Percentiles rank a stretch among this genome's conserved stretches.
Conservation (phyloP, 129 eudicot species). For the Ambrosia artemisiifolia region DNA sequence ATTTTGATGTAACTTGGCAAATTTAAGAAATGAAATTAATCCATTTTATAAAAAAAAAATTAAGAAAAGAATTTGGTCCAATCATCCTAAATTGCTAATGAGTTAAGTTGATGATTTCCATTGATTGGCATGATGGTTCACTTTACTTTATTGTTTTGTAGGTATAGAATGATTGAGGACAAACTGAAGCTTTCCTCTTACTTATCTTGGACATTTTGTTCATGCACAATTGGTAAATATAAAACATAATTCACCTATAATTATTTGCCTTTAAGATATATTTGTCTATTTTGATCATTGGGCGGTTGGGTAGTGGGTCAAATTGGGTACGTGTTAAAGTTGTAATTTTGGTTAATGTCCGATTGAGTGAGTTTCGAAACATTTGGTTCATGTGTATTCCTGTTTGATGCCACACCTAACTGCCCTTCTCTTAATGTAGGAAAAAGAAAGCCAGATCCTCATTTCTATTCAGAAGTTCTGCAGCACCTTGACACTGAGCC, state of each 20-base stretch:
- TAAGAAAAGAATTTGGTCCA: neutral
- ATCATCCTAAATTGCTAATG: slow-evolving; percentile 9
- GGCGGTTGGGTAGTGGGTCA: neutral
- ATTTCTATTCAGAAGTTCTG: slow-evolving; percentile 57
- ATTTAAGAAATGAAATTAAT: too few relatives aligned
- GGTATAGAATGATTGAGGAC: slow-evolving; percentile 91
- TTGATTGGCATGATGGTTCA: neutral
- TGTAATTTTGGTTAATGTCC: neutral
- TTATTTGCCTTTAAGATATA: neutral
- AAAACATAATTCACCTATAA: neutral
- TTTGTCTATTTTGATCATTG: neutral
- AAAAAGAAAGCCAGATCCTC: slow-evolving; percentile 88
- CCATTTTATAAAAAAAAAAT: too few relatives aligned
- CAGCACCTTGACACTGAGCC: slow-evolving; percentile 59
- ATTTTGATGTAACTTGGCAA: too few relatives aligned
- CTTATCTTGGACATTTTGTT: slow-evolving; percentile 98
- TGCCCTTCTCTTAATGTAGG: slow-evolving; percentile 40
- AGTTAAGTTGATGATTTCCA: slow-evolving; percentile 5
- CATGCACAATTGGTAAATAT: slow-evolving; percentile 63
- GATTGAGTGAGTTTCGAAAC: neutral
- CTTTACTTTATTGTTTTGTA: slow-evolving; percentile 27
- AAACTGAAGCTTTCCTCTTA: slow-evolving; percentile 79
- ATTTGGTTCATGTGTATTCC: neutral
- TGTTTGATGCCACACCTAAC: slow-evolving; percentile 16
- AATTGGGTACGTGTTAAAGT: neutral